Conservation (phyloP, 371 early-diverging fungal genomes). For the Mortierella polycephala region DNA sequence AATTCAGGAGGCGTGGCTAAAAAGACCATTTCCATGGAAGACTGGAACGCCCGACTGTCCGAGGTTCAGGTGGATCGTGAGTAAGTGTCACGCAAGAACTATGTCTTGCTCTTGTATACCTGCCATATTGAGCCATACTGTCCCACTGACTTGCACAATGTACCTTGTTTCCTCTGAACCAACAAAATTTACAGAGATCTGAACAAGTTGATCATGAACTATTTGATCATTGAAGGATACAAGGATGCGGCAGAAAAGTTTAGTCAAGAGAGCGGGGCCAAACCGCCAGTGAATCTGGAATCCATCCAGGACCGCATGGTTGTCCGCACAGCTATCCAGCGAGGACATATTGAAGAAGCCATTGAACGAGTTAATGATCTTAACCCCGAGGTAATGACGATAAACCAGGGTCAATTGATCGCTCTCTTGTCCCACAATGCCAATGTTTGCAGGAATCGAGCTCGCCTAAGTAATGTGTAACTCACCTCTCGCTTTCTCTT, state of each 20-base stretch:
- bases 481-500: slow-evolving; percentile 9
- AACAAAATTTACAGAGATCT: slow-evolving; percentile 69
- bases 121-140: neutral
- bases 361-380: slow-evolving; percentile 95
- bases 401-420: too few relatives aligned
- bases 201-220: slow-evolving; percentile 97
- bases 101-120: neutral
- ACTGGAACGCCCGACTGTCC: slow-evolving; percentile 70
- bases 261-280: slow-evolving; percentile 83
- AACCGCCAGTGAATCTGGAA: slow-evolving; percentile 83
- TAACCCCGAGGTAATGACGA: slow-evolving; percentile 87
- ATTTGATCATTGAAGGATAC: slow-evolving; percentile 97
- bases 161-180: neutral
- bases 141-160: neutral
- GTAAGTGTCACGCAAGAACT: slow-evolving; percentile 54
- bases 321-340: slow-evolving; percentile 91
- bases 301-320: slow-evolving; percentile 94
- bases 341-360: slow-evolving; percentile 91
- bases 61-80: slow-evolving; percentile 73
- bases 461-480: slow-evolving; percentile 9
- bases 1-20: slow-evolving; percentile 49
- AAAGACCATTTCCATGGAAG: slow-evolving; percentile 63
- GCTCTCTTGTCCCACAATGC: too few relatives aligned
- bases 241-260: slow-evolving; percentile 98
- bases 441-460: too few relatives aligned